phyloP scores from a whole-genome alignment of 2,329 filamentous ascomycete species.

The Elsinoe ampelina region DNA sequence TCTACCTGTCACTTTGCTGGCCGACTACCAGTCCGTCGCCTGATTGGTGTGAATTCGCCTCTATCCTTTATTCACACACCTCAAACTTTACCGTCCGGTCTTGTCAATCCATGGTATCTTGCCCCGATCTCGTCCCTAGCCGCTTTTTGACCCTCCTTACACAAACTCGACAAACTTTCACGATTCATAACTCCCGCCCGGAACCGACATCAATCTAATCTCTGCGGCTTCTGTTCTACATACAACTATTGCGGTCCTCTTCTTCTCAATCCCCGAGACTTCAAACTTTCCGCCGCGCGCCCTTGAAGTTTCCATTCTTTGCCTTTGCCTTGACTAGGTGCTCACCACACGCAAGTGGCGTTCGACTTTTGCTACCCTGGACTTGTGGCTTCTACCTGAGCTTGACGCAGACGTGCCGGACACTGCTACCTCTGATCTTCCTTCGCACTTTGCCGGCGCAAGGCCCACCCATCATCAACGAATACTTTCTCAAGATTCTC shows the following conservation, averaged over 20 bases:
- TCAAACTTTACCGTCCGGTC: conserved; percentile 8
- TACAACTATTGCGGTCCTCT: neutral
- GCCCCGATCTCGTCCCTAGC: conserved; percentile 9
- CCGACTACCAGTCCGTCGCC: neutral
- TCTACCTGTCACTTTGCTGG: conserved; percentile 7
- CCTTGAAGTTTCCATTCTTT: neutral
- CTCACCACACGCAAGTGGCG: conserved; percentile 2
- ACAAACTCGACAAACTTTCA: neutral
- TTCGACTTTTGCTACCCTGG: neutral
- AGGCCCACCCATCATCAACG: neutral
- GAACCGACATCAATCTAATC: conserved; percentile 7
- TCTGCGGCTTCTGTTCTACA: neutral
- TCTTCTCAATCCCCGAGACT: neutral
- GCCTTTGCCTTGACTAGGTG: conserved; percentile 1
- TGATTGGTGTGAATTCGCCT: conserved; percentile 4
- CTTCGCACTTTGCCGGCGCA: neutral
- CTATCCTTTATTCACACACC: conserved; percentile 1
- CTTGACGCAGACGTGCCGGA: neutral
- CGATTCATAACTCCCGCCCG: conserved; percentile 1
- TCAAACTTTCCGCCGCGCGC: neutral
- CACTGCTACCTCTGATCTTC: conserved; percentile 1
- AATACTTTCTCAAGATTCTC: neutral
- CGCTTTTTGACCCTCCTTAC: conserved; percentile 5
- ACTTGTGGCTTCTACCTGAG: neutral
- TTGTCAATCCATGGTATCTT: conserved; percentile 9